Evolutionary conservation across 768 basidiomycete genomes (phyloP), one percentile per base, ranked within the genome.

Genomic region (Lyophyllum decastes): DNA sequence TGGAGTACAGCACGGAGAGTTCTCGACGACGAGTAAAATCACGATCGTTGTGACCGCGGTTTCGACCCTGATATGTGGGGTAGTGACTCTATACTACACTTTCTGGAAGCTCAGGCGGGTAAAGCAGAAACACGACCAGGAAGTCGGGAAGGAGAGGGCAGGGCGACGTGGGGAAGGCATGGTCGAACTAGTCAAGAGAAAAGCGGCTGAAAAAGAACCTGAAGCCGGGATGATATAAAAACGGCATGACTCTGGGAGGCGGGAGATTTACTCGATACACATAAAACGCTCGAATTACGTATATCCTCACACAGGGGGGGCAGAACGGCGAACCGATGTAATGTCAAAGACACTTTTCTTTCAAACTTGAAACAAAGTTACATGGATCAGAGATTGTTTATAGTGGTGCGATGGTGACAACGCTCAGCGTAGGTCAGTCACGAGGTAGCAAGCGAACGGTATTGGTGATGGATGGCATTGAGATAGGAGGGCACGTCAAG

Each of bases 21-120:
- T 83, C 54, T 76, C 76, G 4, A 70, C 66, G 26, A 72, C 78
- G 0, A 76, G 78, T 44, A 75, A 71, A 59, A 68, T 76, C 27
- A 83, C 84, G 0, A 69, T 86, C 43, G 73, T 80, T 41, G 79
- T 83, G 5, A 85, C 82, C 0, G 65, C 68, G 0, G 67, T 59
- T 0, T 65, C 76, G 17, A 69, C 80, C 4, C 66, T 70, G 0
- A 66, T 82, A n/a, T 78, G 77, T 58, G 82, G 77, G 24, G 49
- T 71, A 4, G 58, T 84, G 59, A 68, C 70, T 9, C 34, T 70
- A 2, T 70, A 78, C 45, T 83, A 84, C 51, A 72, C 73, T 41
- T 67, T 81, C 22, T 82, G 79, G 77, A 65, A 79, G 49, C 57
- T 82, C 43, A 69, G 76, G 41, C 67, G 72, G 49, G 68, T 83